A percentile compares a stretch with the other conserved stretches of the same genome.
Evolutionary conservation across 352 stramenopile species (phyloP).

Genomic region (Pythium oligandrum): DNA sequence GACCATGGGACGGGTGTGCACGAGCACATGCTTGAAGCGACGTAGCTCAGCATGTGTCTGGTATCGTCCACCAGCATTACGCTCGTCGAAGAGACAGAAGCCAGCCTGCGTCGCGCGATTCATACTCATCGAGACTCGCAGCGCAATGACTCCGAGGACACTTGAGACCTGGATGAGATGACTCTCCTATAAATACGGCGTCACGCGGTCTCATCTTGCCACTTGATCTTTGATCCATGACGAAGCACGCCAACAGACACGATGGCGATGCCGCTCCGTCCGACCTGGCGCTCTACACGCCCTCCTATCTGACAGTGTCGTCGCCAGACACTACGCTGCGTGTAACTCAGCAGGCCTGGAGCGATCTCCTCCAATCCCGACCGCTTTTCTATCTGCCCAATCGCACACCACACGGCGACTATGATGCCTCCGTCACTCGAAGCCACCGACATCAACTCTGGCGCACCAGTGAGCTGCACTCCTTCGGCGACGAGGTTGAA

Average conservation of each 20-base stretch:
- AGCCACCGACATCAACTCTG: slow-evolving; percentile 30
- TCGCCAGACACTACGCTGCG: too few relatives aligned
- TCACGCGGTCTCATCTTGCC: too few relatives aligned
- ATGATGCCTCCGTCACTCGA: slow-evolving; percentile 24
- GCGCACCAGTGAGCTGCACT: slow-evolving; percentile 34
- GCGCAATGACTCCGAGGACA: not conserved
- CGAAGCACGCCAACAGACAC: too few relatives aligned
- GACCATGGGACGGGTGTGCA: slow-evolving; percentile 38
- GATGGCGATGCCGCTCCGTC: too few relatives aligned
- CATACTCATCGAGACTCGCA: slow-evolving; percentile 25
- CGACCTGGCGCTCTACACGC: slow-evolving; percentile 37
- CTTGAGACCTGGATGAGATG: not conserved
- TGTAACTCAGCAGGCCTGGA: slow-evolving; percentile 27
- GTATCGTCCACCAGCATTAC: slow-evolving; percentile 64
- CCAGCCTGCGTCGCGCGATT: slow-evolving; percentile 57
- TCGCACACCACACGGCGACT: slow-evolving; percentile 31
- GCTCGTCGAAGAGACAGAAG: slow-evolving; percentile 75
- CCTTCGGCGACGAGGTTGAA: slow-evolving; percentile 35
- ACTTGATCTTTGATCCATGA: too few relatives aligned
- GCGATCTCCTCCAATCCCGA: slow-evolving; percentile 22
- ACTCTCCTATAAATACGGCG: too few relatives aligned
- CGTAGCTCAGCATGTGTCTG: slow-evolving; percentile 74
- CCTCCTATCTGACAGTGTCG: slow-evolving; percentile 18
- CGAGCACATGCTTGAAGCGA: slow-evolving; percentile 70
- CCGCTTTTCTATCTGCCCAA: slow-evolving; percentile 47